Base-by-base conservation (phyloP, 2,329 filamentous ascomycete species). In the Aspergillus tamarii region DNA sequence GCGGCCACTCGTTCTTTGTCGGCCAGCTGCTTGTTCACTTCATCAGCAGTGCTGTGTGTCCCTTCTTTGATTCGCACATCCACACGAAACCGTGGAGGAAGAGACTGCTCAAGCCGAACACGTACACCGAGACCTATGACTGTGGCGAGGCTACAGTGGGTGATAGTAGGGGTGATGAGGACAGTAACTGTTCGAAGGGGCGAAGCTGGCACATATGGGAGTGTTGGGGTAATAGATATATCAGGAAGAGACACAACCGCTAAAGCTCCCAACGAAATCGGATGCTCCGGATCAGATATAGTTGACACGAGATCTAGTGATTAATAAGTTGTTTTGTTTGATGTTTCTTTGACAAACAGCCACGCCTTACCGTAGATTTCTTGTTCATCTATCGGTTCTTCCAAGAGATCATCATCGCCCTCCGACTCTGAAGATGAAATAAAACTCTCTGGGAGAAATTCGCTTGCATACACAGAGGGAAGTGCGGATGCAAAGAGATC, bases 1-100 rank as follows among this genome's bases (percentile, higher is more conserved):
- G 95, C 95, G 1, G 94, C 94, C 52, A 99, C 95, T 65, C 95
- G 85, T 82, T 99, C 95, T 83, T 98, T 99, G 81, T 99, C 95
- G 39, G 89, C 92, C 50, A 99, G 83, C 80, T 99, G 95, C 84
- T 97, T 97, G 81, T 96, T 97, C 59, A 97, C 93, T 77, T 97
- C 93, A 67, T 97, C 93, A 53, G 93, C 94, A 65, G 96, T 96
- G 68, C 89, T 92, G 77, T 98, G 95, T n/a, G 93, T 95, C 66
- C 94, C 94, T 79, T 96, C 91, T 79, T 98, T 97, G 78, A 97
- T 96, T 71, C 90, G 88, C 53, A 98, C 93, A 77, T 98, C 94
- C 57, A 98, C 87, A 43, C 95, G 88, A 78, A 95, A 99, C 73
- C 94, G 91, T 39, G 95, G 92, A 3, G 95, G 95, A 63, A 99